These are phyloP conservation scores for Solanum medicagineum DNA, from an alignment of 257 asterid species.

Conservation along the genomic window DNA sequence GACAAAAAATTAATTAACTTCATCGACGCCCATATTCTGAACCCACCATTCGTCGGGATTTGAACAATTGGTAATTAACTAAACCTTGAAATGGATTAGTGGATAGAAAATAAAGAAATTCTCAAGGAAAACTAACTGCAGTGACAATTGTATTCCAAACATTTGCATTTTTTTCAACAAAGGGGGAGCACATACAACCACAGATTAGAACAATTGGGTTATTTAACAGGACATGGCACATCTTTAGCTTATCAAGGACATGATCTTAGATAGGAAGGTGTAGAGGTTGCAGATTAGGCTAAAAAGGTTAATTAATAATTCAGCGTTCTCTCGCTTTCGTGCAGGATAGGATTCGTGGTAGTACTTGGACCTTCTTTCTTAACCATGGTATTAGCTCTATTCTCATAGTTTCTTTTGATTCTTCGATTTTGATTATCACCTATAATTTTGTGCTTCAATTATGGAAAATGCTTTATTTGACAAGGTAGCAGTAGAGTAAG, in stretches of 20 bases:
- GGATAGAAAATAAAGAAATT: neutral
- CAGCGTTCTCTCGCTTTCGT: neutral
- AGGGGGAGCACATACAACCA: neutral
- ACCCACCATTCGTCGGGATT: neutral
- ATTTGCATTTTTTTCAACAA: neutral
- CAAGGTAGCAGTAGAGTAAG: too few species aligned
- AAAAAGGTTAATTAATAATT: too few species aligned
- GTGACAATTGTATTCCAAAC: neutral
- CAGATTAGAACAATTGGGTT: neutral
- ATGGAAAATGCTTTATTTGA: neutral
- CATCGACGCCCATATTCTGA: neutral
- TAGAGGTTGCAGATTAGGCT: neutral
- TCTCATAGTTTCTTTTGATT: neutral
- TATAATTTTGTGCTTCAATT: neutral
- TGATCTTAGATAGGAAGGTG: neutral
- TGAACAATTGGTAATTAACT: neutral
- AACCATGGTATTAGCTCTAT: neutral
- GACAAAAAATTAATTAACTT: neutral
- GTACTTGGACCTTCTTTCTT: neutral
- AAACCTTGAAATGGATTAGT: slow-evolving; percentile 5
- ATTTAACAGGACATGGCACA: neutral
- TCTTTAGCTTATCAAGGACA: neutral
- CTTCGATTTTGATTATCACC: neutral
- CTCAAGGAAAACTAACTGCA: neutral
- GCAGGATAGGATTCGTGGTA: neutral